Evolutionary conservation across 805 yeast genomes (phyloP), one percentile per base, ranked within the genome.

Genomic region (Suhomyces faveliae): DNA sequence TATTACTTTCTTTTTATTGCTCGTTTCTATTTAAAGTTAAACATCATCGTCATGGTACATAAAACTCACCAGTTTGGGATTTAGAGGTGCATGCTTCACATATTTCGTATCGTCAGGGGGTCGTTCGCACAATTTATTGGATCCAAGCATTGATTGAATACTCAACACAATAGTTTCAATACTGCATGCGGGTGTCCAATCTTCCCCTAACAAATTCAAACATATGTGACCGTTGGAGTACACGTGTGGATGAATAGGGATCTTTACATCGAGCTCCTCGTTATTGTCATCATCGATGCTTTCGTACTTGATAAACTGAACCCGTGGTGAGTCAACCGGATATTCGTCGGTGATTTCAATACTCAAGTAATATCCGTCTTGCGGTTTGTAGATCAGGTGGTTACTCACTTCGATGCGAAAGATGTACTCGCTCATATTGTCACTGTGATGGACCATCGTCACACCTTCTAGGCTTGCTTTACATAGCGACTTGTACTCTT

Each of bases 191-290:
- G 89, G 87, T 0, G 86, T 73, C 89, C 89, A 84, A 37, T 77
- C 85, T 15, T 74, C 74, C 2, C 86, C 89, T 30, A 85, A 64
- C 1, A 86, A 64, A 56, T 85, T 81, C 17, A 85, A 66, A 59
- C 92, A 85, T n/a, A 85, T 85, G 56, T 86, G 91, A 1, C 91
- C 92, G 57, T 86, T 86, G 25, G 85, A 76, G 58, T 85, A 85
- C 2, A 85, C 73, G 58, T 85, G 92, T 0, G 92, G 92, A 58
- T 85, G 90, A 2, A 84, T 55, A 1, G 92, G 92, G 3, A 85
- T 76, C 27, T 29, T 41, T 9, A n/a, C 45, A 19, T 35, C 46
- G 37, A 33, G 21, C 25, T 27, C 35, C 11, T 42, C 17, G 20
- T 4, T 17, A 15, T 35, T 51, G 24, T 50, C 54, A 17, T 43